Percentiles rank a stretch among this genome's conserved stretches.
Evolutionary conservation across 371 early-diverging fungal genomes (phyloP).

Genomic region (Amoeboaphelidium protococcarum): DNA sequence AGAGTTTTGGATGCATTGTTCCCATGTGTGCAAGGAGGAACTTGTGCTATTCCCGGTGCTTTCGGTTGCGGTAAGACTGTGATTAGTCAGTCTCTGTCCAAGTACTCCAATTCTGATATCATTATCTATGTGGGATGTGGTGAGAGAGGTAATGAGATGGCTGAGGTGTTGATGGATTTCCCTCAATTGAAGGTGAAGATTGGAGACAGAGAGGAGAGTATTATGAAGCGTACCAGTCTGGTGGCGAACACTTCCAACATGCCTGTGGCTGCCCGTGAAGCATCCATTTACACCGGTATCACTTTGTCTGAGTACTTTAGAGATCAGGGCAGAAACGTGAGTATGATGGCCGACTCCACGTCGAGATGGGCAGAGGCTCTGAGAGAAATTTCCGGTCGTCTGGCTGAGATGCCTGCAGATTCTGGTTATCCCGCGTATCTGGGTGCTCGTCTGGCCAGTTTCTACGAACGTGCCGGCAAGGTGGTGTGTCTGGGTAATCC

Average conservation of each 20-base stretch:
- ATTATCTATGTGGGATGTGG: slow-evolving; percentile 99
- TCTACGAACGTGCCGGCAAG: slow-evolving; percentile 99
- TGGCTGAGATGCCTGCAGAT: slow-evolving; percentile 99
- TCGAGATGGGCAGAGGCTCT: slow-evolving; percentile 99
- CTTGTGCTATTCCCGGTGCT: slow-evolving; percentile 99
- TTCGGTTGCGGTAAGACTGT: slow-evolving; percentile 99
- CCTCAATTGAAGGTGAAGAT: slow-evolving; percentile 81
- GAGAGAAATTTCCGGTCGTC: slow-evolving; percentile 98
- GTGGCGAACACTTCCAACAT: slow-evolving; percentile 99
- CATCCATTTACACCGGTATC: slow-evolving; percentile 99
- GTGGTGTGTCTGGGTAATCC: slow-evolving; percentile 89
- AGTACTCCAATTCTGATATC: slow-evolving; percentile 99
- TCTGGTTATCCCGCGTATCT: slow-evolving; percentile 99
- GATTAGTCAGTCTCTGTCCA: slow-evolving; percentile 98
- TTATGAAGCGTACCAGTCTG: slow-evolving; percentile 99
- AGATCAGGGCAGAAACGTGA: slow-evolving; percentile 98
- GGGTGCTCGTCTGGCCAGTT: slow-evolving; percentile 96
- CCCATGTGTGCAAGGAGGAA: slow-evolving; percentile 99
- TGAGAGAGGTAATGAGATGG: slow-evolving; percentile 99
- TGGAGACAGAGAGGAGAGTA: slow-evolving; percentile 79
- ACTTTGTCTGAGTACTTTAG: slow-evolving; percentile 99
- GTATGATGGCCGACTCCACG: slow-evolving; percentile 99
- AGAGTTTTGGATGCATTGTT: slow-evolving; percentile 97
- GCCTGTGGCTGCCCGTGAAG: slow-evolving; percentile 99
- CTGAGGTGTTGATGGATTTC: slow-evolving; percentile 99